A percentile compares a stretch with the other conserved stretches of the same genome.
Evolutionary conservation across 1,139 yeast species (phyloP).

Genomic region (Nadsonia starkeyi-henricii): DNA sequence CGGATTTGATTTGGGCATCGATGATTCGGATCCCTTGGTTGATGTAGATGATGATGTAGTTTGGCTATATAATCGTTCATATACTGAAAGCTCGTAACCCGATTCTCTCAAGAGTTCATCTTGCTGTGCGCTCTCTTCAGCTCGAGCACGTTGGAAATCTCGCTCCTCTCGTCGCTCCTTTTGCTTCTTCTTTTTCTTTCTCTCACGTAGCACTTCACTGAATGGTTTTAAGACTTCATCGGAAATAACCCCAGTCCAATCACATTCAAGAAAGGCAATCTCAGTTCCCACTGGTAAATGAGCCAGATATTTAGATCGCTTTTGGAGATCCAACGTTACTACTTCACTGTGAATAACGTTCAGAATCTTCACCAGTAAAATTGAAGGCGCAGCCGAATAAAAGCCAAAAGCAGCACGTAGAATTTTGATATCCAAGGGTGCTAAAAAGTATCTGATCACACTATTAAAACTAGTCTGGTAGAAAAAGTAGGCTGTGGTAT

Average conservation of each 20-base stretch:
- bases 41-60: constrained; percentile 6
- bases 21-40: constrained; percentile 10
- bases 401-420: constrained; percentile 48
- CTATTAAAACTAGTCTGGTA: constrained; percentile 68
- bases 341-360: constrained; percentile 51
- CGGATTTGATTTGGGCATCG: constrained; percentile 3
- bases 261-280: constrained; percentile 71
- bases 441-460: constrained; percentile 48
- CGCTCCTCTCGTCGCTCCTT: constrained; percentile 55
- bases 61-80: constrained; percentile 3
- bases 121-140: constrained; percentile 40
- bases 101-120: constrained; percentile 28
- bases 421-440: constrained; percentile 69
- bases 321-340: constrained; percentile 39
- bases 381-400: constrained; percentile 54
- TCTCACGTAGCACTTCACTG: constrained; percentile 43
- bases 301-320: constrained; percentile 57
- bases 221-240: constrained; percentile 42
- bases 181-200: constrained; percentile 40
- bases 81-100: constrained; percentile 14
- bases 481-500: constrained; percentile 35
- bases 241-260: constrained; percentile 50
- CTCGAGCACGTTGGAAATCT: constrained; percentile 18
- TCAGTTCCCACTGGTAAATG: constrained; percentile 81
- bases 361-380: constrained; percentile 49